These are phyloP conservation scores for Pichia pseudocactophila DNA, from an alignment of 805 yeast species.

Conservation along the genomic window DNA sequence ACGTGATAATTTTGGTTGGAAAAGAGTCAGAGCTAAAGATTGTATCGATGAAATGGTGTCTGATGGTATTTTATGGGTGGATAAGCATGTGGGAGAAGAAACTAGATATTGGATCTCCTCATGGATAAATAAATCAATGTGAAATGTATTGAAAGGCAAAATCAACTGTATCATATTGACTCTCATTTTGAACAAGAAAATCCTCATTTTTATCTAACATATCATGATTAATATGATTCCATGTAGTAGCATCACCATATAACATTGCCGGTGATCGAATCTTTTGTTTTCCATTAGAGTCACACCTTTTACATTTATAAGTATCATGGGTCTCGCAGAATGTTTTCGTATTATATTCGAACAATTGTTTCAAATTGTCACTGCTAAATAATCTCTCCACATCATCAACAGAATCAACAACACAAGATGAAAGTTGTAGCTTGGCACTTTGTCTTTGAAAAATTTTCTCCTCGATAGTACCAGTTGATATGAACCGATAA, in stretches of 20 bases:
- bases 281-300: slow-evolving; percentile 44
- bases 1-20: slow-evolving; percentile 75
- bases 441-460: slow-evolving; percentile 95
- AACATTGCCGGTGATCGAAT: slow-evolving; percentile 75
- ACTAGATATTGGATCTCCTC: slow-evolving; percentile 64
- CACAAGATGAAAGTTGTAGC: slow-evolving; percentile 85
- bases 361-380: slow-evolving; percentile 68
- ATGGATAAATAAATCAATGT: slow-evolving; percentile 54
- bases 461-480: slow-evolving; percentile 93
- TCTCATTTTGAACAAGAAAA: slow-evolving; percentile 65
- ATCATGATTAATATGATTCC: slow-evolving; percentile 80
- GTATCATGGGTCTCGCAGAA: slow-evolving; percentile 89
- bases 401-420: slow-evolving; percentile 92
- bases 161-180: slow-evolving; percentile 56
- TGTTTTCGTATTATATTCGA: slow-evolving; percentile 58
- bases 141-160: slow-evolving; percentile 92
- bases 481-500: slow-evolving; percentile 87
- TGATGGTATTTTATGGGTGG: slow-evolving; percentile 82
- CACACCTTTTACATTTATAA: slow-evolving; percentile 78
- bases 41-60: slow-evolving; percentile 73
- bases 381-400: slow-evolving; percentile 87
- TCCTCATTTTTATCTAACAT: slow-evolving; percentile 65
- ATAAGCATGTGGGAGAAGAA: slow-evolving; percentile 36
- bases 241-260: slow-evolving; percentile 94
- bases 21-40: slow-evolving; percentile 44